phyloP scores from a whole-genome alignment of 768 basidiomycete species.

The Phlebiopsis flavidoalba region DNA sequence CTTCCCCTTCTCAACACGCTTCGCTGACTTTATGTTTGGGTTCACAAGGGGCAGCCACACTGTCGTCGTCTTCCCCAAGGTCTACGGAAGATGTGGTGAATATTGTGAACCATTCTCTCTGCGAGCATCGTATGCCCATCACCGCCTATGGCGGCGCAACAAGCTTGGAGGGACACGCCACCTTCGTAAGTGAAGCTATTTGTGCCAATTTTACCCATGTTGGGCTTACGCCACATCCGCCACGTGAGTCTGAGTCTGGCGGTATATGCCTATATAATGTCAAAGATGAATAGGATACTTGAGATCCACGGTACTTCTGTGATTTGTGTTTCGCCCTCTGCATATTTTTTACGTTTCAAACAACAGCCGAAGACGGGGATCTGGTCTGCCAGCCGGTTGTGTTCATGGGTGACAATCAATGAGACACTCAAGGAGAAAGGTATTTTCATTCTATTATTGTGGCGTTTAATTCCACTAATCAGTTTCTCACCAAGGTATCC shows the following conservation, averaged over 20 bases:
- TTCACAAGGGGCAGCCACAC: conserved; percentile 32
- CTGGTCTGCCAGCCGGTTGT: conserved; percentile 70
- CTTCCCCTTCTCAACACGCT: neutral
- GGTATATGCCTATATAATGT: conserved; percentile 82
- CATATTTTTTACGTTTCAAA: too few relatives aligned
- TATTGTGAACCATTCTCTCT: conserved; percentile 72
- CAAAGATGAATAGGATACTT: conserved; percentile 74
- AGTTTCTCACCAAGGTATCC: conserved; percentile 41
- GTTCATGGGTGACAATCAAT: conserved; percentile 69
- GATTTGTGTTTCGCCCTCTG: too few relatives aligned
- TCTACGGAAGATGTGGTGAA: conserved; percentile 79
- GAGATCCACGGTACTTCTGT: conserved; percentile 63
- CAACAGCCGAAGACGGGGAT: conserved; percentile 66
- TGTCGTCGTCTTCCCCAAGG: conserved; percentile 58
- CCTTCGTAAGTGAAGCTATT: conserved; percentile 50
- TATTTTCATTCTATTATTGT: conserved; percentile 12
- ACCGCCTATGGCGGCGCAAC: conserved; percentile 81
- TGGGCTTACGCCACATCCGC: neutral
- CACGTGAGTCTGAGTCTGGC: conserved; percentile 29
- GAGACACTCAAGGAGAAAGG: conserved; percentile 58
- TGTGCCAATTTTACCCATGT: too few relatives aligned
- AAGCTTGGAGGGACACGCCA: conserved; percentile 72
- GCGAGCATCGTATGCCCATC: conserved; percentile 71
- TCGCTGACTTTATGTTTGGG: too few relatives aligned
- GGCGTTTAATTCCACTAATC: neutral